Percentiles rank a stretch among this genome's conserved stretches.
Conservation (phyloP, 192 early-diverging fungal genomes). For the Backusella psychrophila region DNA sequence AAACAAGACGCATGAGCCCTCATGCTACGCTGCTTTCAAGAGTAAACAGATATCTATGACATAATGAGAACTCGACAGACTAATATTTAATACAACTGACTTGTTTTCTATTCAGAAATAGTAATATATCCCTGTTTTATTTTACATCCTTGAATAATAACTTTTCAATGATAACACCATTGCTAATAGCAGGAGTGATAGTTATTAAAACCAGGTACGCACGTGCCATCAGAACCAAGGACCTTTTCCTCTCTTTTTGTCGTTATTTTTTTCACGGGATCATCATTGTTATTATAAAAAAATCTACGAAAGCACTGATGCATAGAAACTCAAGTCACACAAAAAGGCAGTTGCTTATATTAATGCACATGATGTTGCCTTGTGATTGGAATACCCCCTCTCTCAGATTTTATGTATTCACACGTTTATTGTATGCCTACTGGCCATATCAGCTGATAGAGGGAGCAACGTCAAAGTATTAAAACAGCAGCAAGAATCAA, state of each 20-base stretch:
- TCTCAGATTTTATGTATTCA: background rate
- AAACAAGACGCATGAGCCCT: background rate
- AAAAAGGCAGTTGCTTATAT: conserved; percentile 2
- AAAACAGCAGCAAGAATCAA: background rate
- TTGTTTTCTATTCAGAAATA: background rate
- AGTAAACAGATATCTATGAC: background rate
- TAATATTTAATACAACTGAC: background rate
- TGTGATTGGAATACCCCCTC: background rate
- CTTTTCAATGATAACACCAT: background rate
- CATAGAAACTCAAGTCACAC: background rate
- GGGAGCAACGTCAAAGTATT: conserved; percentile 7
- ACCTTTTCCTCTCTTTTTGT: background rate
- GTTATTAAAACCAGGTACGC: background rate
- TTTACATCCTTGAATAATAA: background rate
- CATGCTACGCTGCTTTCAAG: background rate
- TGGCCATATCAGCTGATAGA: background rate
- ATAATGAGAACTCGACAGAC: background rate
- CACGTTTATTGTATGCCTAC: conserved; percentile 9
- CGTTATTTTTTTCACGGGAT: background rate
- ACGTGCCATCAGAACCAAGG: conserved; percentile 2
- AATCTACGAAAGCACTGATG: background rate
- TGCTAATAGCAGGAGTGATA: background rate
- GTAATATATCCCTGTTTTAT: background rate
- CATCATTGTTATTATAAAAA: conserved; percentile 1
- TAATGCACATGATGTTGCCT: conserved; percentile 3